Evolutionary conservation across 2,329 filamentous ascomycete genomes (phyloP).

Genomic region (Orbilia ellipsospora): DNA sequence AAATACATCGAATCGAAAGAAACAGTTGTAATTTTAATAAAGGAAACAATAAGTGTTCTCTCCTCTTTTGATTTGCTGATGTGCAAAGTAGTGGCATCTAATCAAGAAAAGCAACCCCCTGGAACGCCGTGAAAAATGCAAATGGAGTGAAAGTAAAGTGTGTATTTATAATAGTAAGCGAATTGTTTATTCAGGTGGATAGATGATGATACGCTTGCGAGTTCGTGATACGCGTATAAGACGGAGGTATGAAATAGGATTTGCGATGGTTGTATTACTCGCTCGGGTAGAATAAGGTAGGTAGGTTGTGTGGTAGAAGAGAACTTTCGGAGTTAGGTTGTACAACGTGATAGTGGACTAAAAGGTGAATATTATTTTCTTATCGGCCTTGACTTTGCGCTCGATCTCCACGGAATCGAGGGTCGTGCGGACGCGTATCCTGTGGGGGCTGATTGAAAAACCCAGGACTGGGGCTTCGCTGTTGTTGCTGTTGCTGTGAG

Average conservation of each 20-base stretch:
- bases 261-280: no score
- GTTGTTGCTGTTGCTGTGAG: not conserved
- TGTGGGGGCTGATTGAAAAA: slow-evolving; percentile 36
- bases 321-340: no score
- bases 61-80: not conserved
- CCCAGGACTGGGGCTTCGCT: slow-evolving; percentile 44
- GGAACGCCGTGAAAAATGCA: slow-evolving; percentile 36
- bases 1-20: slow-evolving; percentile 5
- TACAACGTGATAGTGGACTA: not conserved
- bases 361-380: not conserved
- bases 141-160: not conserved
- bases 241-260: no score
- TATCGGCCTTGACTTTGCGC: not conserved
- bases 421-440: slow-evolving; percentile 7
- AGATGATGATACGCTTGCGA: no score
- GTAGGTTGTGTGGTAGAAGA: no score
- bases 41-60: not conserved
- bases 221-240: no score
- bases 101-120: not conserved
- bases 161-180: not conserved
- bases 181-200: not conserved
- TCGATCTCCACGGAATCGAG: not conserved
- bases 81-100: no score
- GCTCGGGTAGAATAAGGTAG: no score
- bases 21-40: no score